Evolutionary conservation across 75 land plant genomes (phyloP).

Genomic region (Isoetes taiwanensis): DNA sequence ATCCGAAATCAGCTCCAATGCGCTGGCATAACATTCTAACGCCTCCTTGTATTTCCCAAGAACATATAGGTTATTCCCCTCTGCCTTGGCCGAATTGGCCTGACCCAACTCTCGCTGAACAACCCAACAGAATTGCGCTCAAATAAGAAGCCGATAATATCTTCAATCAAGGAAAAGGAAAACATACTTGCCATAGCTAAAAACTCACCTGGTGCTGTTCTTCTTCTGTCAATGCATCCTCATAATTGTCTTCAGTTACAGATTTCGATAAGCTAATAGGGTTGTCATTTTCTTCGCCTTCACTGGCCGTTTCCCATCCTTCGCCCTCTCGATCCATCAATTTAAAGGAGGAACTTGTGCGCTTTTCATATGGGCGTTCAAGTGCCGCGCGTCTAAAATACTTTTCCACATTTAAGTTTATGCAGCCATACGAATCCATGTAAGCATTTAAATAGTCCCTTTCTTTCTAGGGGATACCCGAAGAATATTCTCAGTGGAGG

Average conservation of each 20-base stretch:
- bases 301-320: conserved; percentile 24
- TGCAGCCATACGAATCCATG: too few relatives aligned
- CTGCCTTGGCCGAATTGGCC: conserved; percentile 54
- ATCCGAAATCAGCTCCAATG: conserved; percentile 47
- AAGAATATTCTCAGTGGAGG: too few relatives aligned
- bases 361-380: too few relatives aligned
- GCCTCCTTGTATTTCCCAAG: conserved; percentile 61
- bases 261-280: neutral
- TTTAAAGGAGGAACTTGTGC: too few relatives aligned
- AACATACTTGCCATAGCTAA: neutral
- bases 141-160: neutral
- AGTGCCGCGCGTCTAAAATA: too few relatives aligned
- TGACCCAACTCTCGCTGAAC: conserved; percentile 46
- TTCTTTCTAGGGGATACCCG: too few relatives aligned
- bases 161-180: neutral
- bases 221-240: conserved; percentile 19
- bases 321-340: too few relatives aligned
- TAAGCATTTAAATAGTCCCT: too few relatives aligned
- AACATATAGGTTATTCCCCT: conserved; percentile 48
- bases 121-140: neutral
- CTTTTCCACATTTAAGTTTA: too few relatives aligned
- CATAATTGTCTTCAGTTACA: conserved; percentile 8
- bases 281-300: conserved; percentile 7
- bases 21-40: conserved; percentile 37
- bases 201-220: conserved; percentile 13